phyloP scores from a whole-genome alignment of 2,329 filamentous ascomycete genomes.

The Colletotrichum spaethianum region DNA sequence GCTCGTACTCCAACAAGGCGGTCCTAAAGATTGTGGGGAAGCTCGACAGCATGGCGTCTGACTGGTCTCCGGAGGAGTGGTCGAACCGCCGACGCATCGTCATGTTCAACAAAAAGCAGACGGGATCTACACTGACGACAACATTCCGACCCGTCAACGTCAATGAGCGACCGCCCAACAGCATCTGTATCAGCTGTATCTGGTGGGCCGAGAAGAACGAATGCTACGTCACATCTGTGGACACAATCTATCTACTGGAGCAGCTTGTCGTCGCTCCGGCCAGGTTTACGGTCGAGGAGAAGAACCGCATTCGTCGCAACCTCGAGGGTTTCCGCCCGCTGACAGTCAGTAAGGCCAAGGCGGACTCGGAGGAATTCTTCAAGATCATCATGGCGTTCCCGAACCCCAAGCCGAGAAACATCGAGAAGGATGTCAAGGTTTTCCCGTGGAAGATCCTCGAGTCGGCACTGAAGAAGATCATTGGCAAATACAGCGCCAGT shows the following conservation, averaged over 20 bases:
- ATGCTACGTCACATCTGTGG: slow-evolving; percentile 95
- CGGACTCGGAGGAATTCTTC: slow-evolving; percentile 97
- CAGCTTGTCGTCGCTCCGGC: slow-evolving; percentile 82
- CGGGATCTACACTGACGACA: slow-evolving; percentile 84
- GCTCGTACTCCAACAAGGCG: slow-evolving; percentile 87
- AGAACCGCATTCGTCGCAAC: slow-evolving; percentile 97
- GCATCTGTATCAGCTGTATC: slow-evolving; percentile 97
- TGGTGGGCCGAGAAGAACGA: slow-evolving; percentile 94
- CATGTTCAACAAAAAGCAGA: slow-evolving; percentile 87
- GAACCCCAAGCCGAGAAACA: slow-evolving; percentile 94
- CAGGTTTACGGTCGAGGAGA: slow-evolving; percentile 95
- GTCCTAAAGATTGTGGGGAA: slow-evolving; percentile 88
- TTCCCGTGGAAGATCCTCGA: slow-evolving; percentile 95
- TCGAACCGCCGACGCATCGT: slow-evolving; percentile 86
- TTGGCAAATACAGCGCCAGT: slow-evolving; percentile 88
- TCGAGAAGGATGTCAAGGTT: slow-evolving; percentile 99
- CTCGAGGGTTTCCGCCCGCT: slow-evolving; percentile 93
- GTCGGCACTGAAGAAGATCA: slow-evolving; percentile 95
- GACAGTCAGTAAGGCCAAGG: slow-evolving; percentile 93
- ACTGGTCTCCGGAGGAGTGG: slow-evolving; percentile 88
- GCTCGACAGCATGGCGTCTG: slow-evolving; percentile 84
- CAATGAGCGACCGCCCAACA: slow-evolving; percentile 85
- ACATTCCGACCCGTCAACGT: slow-evolving; percentile 84
- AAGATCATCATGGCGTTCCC: slow-evolving; percentile 99
- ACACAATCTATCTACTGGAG: slow-evolving; percentile 96